Conservation (phyloP, 805 yeast species). For the Nakazawaea peltata region DNA sequence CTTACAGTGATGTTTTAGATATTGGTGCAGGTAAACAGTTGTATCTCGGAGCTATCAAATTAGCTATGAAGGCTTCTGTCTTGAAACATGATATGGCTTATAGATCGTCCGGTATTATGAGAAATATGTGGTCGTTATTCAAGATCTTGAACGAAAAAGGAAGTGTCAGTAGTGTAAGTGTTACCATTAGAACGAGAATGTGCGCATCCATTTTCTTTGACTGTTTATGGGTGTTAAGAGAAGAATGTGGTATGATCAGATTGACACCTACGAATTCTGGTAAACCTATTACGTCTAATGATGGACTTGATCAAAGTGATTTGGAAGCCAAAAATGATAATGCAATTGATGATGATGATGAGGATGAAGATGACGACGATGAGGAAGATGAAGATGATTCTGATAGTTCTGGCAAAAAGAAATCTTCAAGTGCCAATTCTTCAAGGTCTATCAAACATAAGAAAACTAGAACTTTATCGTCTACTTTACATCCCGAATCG, state of each 20-base stretch:
- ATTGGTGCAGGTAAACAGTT: constrained; percentile 61
- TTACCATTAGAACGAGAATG: constrained; percentile 75
- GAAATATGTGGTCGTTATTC: constrained; percentile 87
- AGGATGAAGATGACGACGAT: constrained; percentile 22
- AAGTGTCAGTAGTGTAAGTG: constrained; percentile 28
- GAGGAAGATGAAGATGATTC: constrained; percentile 23
- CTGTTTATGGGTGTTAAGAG: constrained; percentile 74
- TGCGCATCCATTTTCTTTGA: constrained; percentile 91
- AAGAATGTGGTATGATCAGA: constrained; percentile 81
- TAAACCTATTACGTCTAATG: constrained; percentile 2
- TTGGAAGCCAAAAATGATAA: constrained; percentile 12
- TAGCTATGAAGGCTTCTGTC: constrained; percentile 75
- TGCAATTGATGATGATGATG: constrained; percentile 14
- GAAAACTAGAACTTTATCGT: constrained; percentile 44
- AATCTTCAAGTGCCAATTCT: constrained; percentile 22
- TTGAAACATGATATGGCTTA: constrained; percentile 89
- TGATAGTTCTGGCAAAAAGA: constrained; percentile 19
- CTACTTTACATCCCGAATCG: constrained; percentile 54
- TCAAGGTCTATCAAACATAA: constrained; percentile 19
- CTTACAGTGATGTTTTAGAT: constrained; percentile 60
- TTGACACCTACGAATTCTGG: constrained; percentile 27
- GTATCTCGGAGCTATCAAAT: constrained; percentile 56
- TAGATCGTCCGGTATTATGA: constrained; percentile 89
- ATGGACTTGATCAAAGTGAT: constrained; percentile 18
- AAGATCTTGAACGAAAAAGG: constrained; percentile 53